Base-by-base conservation (phyloP, 2,329 filamentous ascomycete genomes). In the Colletotrichum sublineola region DNA sequence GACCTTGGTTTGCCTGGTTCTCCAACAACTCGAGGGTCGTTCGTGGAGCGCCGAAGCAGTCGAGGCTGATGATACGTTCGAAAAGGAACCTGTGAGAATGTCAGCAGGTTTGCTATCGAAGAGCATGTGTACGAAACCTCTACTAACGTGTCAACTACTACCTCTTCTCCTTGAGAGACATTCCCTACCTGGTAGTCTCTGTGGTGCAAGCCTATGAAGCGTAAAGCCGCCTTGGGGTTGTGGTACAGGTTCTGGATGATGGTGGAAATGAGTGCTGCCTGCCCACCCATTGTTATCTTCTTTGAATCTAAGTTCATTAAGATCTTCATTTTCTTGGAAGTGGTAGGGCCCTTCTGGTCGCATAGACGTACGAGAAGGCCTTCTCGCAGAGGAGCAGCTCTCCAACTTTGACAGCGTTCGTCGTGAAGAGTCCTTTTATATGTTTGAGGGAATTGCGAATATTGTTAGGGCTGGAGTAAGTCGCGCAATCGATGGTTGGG, bases 341-440 rank as follows among this genome's bases (percentile, higher is more conserved):
- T 15, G 5, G n/a, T 6, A 9, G 48, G 62, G 9, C 71, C 75
- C 11, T 76, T 74, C 44, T 73, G 79, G 5, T 15, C 58, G 71
- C 74, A 55, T 79, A 84, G 29, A 73, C 79, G 75, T 88, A 82
- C 0, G 77, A 77, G 74, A 89, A 88, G 0, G 88, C 87, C 73
- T 90, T 90, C 71, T 90, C 88, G 58, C 86, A 89, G 1, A 90
- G 75, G 0, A 90, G 77, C 2, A 89, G 79, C 4, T 89, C 85
- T 0, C 88, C 88, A 0, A 84, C 82, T 48, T 81, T 80, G 2
- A 90, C 85, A 0, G 79, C 75, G 29, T 80, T 77, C 0, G 83
- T 87, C 0, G 85, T 86, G 75, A 89, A 90, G 0, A 90, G 77
- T 0, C 88, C 88, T 2, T 82, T 81, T 2, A 87, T 87, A 24